Evolutionary conservation across 805 yeast genomes (phyloP).

Genomic region (Saccharomycopsis sp.): DNA sequence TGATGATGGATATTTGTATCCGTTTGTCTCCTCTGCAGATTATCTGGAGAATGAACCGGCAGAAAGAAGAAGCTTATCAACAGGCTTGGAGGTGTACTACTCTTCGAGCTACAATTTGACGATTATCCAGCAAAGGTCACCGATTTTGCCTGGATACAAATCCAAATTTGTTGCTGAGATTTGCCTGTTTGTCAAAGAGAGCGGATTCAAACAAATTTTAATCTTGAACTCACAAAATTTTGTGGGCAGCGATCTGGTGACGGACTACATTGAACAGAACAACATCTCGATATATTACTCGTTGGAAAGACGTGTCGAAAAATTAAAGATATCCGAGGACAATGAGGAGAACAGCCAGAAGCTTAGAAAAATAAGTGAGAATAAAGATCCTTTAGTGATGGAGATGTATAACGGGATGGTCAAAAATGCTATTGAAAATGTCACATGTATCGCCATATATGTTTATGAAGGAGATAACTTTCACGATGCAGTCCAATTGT

Average conservation of each 20-base stretch:
- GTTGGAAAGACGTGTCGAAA: constrained; percentile 11
- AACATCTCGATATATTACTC: constrained; percentile 8
- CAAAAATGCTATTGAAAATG: neutral
- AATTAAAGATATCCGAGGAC: constrained; percentile 20
- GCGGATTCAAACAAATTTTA: constrained; percentile 37
- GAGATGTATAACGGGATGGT: neutral
- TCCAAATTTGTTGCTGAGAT: constrained; percentile 42
- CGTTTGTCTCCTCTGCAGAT: constrained; percentile 79
- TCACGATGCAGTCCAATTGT: constrained; percentile 18
- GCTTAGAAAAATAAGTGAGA: neutral
- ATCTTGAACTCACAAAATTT: constrained; percentile 48
- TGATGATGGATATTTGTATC: constrained; percentile 57
- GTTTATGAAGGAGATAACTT: constrained; percentile 91
- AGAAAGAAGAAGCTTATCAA: constrained; percentile 35
- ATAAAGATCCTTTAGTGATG: neutral
- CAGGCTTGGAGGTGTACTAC: constrained; percentile 59
- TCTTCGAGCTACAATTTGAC: constrained; percentile 35
- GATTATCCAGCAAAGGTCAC: constrained; percentile 76
- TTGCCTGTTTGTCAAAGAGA: constrained; percentile 37
- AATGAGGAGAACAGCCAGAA: neutral
- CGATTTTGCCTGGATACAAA: constrained; percentile 60
- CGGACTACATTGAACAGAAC: constrained; percentile 10
- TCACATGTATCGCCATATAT: constrained; percentile 40
- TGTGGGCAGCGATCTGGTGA: constrained; percentile 20
- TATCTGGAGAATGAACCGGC: constrained; percentile 22